Base-by-base conservation (phyloP, 306 rosid genomes). In the Hippophae gyantsensis region DNA sequence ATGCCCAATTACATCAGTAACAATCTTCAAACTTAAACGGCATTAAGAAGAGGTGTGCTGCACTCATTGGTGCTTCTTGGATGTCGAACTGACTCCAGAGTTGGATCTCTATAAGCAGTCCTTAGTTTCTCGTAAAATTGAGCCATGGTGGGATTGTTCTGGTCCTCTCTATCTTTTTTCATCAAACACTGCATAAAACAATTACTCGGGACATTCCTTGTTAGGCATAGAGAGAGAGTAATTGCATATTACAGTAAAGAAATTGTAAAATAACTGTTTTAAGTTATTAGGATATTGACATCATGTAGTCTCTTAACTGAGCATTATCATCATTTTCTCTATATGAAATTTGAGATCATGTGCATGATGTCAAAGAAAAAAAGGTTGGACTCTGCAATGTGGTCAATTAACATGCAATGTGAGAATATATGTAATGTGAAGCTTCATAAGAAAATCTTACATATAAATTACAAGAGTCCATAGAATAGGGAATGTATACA, bases 81-180 rank as follows among this genome's bases (percentile, higher is more conserved):
- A 69, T 60, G 73, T 38, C 51, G 68, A 9, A 46, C 62, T 61
- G 87, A 84, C 71, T 42, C 45, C 63, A 89, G 44, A 61, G 79
- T 79, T 52, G 95, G 95, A 79, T 83, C 92, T 49, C 58, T 64
- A 54, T 89, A 89, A 8, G 89, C 89, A 61, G 66, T 60, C 45
- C 27, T 73, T 61, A 89, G 53, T 10, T 76, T 76, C 32, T 78
- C 73, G 55, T 67, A 83, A 69, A 83, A 89, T 65, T 71, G 87
- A 46, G 73, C 61, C 67, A 79, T 68, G 48, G 74, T 64, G 45
- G 74, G 67, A 60, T 79, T 80, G 18, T 72, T 78, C 68, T 71
- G 60, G 58, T 85, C 89, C 62, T 73, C 81, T 78, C 75, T 75
- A 62, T 89, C 97, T 77, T 79, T 89, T 76, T 83, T 86, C 32